Evolutionary conservation across 768 basidiomycete genomes (phyloP).

Genomic region (Lactarius akahatsu): DNA sequence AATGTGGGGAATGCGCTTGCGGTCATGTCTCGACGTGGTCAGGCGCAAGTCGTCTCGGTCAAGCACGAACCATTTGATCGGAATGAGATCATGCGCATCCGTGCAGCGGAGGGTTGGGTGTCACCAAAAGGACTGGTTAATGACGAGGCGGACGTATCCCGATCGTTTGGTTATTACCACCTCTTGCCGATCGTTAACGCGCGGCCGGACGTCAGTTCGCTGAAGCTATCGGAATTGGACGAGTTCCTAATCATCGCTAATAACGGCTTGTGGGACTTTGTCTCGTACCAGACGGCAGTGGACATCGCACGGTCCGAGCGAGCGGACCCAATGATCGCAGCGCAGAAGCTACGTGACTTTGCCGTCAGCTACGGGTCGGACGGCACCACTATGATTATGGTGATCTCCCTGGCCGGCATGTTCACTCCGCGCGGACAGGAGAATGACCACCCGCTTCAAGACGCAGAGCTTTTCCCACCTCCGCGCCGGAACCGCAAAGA

Average conservation of each 20-base stretch:
- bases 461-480: slow-evolving; percentile 38
- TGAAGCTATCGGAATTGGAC: slow-evolving; percentile 76
- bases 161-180: slow-evolving; percentile 91
- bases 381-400: slow-evolving; percentile 97
- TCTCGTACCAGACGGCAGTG: slow-evolving; percentile 93
- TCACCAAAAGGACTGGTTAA: slow-evolving; percentile 89
- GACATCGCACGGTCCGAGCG: slow-evolving; percentile 84
- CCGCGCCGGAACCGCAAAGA: slow-evolving; percentile 43
- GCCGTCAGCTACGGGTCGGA: slow-evolving; percentile 96
- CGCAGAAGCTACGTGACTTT: slow-evolving; percentile 94
- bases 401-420: slow-evolving; percentile 78
- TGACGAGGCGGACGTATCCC: slow-evolving; percentile 87
- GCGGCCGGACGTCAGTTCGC: slow-evolving; percentile 70
- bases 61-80: slow-evolving; percentile 91
- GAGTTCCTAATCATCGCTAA: slow-evolving; percentile 98
- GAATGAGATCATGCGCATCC: slow-evolving; percentile 81
- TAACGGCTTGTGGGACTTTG: slow-evolving; percentile 88
- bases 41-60: slow-evolving; percentile 68
- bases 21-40: slow-evolving; percentile 76
- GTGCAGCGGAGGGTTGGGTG: slow-evolving; percentile 91
- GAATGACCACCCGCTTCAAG: slow-evolving; percentile 42
- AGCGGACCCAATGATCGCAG: slow-evolving; percentile 80
- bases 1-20: slow-evolving; percentile 89
- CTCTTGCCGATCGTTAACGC: slow-evolving; percentile 89
- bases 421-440: slow-evolving; percentile 54